Base-by-base conservation (phyloP, 2,329 filamentous ascomycete genomes). In the Aphanocladium album region DNA sequence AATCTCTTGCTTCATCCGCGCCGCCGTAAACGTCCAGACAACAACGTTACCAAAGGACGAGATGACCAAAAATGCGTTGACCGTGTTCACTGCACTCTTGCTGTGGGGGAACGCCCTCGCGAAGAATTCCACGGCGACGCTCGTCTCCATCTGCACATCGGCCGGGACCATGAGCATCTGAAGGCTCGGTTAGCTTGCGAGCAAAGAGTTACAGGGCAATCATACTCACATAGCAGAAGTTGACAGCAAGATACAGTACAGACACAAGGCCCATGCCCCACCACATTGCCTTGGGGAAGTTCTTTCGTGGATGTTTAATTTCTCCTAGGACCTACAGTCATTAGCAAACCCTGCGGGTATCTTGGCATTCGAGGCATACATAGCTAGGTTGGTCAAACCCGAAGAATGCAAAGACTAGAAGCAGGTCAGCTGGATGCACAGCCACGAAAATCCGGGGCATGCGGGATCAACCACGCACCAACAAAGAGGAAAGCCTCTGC, bases 1-100 rank as follows among this genome's bases (percentile, higher is more conserved):
- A 47, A 86, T 83, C 66, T 86, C 83, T 66, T 85, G 83, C 67
- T 85, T 84, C 19, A 85, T 78, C 62, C 81, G 74, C 2, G 81
- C 76, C 8, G 80, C 77, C 0, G 80, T 82, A 64, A 82, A 86
- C 0, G 82, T 85, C 71, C 81, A 82, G 21, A 81, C 79, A 14
- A 84, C 74, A 46, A 86, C 79, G 65, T 85, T 84, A 0, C 83
- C 82, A 53, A 85, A 74, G 25, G 77, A 80, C 2, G 79, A 82
- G 27, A 85, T 69, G 3, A 83, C 81, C 7, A 83, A 73, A 46
- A 85, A 76, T 0, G 74, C 78, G 16, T 80, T 74, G 62, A 83
- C 74, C 8, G 80, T 74, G 1, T 73, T 70, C 6, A 70, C 65
- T 9, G 69, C 70, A 5, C 63, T 64, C 3, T 16, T 27, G 33